Conservation (phyloP, 1,284 basidiomycete species). For the Heterobasidion parviporum region DNA sequence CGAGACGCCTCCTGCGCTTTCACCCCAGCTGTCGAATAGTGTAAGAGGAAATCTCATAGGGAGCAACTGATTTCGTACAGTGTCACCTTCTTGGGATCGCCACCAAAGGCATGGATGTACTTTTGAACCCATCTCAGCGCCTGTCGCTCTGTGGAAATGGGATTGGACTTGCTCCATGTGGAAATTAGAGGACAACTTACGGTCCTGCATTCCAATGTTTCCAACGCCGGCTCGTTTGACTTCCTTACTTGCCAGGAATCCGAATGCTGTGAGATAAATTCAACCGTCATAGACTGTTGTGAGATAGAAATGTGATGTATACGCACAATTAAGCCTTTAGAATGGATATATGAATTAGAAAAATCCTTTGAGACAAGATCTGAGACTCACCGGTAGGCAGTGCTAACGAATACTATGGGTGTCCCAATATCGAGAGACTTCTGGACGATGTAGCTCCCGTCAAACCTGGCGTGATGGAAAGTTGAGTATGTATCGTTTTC, state of each 20-base stretch:
- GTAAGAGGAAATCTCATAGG: neutral
- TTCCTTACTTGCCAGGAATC: constrained; percentile 41
- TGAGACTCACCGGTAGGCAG: constrained; percentile 24
- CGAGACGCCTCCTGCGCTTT: neutral
- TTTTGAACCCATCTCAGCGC: constrained; percentile 9
- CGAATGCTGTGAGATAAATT: constrained; percentile 23
- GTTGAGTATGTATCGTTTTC: neutral
- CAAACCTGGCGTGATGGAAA: constrained; percentile 5
- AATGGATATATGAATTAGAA: neutral
- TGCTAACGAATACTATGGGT: constrained; percentile 23
- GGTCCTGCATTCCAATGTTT: neutral
- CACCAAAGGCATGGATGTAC: neutral
- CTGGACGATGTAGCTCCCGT: constrained; percentile 14
- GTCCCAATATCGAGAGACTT: constrained; percentile 18
- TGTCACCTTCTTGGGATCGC: neutral
- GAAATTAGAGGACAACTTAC: constrained; percentile 2
- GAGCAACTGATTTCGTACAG: neutral
- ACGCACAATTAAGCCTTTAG: neutral
- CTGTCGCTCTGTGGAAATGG: constrained; percentile 5
- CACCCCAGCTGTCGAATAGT: neutral
- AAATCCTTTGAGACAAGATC: neutral
- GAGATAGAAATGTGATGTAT: neutral
- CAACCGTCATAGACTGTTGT: neutral
- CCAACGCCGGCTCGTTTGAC: constrained; percentile 23
- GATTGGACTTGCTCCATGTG: neutral